Evolutionary conservation across 1,284 basidiomycete species (phyloP).

Genomic region (Mycena citricolor): DNA sequence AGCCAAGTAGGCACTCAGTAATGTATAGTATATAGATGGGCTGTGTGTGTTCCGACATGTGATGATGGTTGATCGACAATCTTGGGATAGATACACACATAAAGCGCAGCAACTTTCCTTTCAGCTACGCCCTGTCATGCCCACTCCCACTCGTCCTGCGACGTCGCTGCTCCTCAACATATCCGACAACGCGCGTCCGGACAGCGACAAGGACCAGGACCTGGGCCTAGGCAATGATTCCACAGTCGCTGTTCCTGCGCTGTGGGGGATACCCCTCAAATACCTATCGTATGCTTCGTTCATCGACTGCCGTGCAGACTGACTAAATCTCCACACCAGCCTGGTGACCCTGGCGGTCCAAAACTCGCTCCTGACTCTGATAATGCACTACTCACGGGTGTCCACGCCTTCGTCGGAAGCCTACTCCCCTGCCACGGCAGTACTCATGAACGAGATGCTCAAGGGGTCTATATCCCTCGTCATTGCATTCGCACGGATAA

Average conservation of each 20-base stretch:
- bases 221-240: constrained; percentile 40
- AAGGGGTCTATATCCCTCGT: constrained; percentile 86
- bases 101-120: constrained; percentile 7
- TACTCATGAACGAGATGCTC: constrained; percentile 89
- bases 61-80: background rate
- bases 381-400: constrained; percentile 94
- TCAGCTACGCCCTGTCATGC: constrained; percentile 9
- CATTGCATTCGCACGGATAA: constrained; percentile 49
- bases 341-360: constrained; percentile 91
- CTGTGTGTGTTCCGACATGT: background rate
- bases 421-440: constrained; percentile 91
- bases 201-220: constrained; percentile 46
- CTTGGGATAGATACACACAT: background rate
- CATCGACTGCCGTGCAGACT: constrained; percentile 4
- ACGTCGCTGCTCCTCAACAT: constrained; percentile 20
- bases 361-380: constrained; percentile 86
- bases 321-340: constrained; percentile 42
- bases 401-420: constrained; percentile 71
- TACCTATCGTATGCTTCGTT: constrained; percentile 81
- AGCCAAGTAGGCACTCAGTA: no score
- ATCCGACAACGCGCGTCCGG: constrained; percentile 25
- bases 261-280: constrained; percentile 75
- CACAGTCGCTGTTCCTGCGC: constrained; percentile 43
- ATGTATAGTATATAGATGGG: background rate
- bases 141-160: constrained; percentile 6